These are phyloP conservation scores for Botrytis hyacinthi DNA, from an alignment of 2,329 filamentous ascomycete species.

Conservation along the genomic window DNA sequence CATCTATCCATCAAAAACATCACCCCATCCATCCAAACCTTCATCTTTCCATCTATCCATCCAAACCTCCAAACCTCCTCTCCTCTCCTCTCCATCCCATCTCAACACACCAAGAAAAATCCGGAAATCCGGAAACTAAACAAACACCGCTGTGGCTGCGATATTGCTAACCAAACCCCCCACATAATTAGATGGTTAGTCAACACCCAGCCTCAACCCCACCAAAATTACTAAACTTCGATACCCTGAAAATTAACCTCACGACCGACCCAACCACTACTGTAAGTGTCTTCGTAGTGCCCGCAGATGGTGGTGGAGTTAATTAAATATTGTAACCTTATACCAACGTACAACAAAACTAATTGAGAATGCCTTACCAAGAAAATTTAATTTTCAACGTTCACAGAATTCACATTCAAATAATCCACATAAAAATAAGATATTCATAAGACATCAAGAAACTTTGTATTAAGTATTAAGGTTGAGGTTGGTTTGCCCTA, in stretches of 20 bases:
- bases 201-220: background rate
- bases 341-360: background rate
- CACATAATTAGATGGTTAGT: background rate
- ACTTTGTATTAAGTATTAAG: constrained; percentile 41
- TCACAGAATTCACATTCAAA: background rate
- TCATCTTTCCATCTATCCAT: too few species aligned
- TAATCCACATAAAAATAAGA: background rate
- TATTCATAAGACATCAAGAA: constrained; percentile 27
- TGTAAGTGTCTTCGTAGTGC: background rate
- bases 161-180: background rate
- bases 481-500: constrained; percentile 38
- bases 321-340: background rate
- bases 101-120: background rate
- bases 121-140: background rate
- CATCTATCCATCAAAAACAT: too few species aligned
- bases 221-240: background rate
- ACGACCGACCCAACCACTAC: background rate
- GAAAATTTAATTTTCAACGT: background rate
- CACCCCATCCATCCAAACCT: too few species aligned
- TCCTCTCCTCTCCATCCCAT: background rate
- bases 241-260: background rate
- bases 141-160: background rate
- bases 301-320: background rate
- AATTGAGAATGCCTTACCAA: background rate
- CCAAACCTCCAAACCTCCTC: too few species aligned